Conservation (phyloP, 2,329 filamentous ascomycete species). For the Aureobasidium sp. region DNA sequence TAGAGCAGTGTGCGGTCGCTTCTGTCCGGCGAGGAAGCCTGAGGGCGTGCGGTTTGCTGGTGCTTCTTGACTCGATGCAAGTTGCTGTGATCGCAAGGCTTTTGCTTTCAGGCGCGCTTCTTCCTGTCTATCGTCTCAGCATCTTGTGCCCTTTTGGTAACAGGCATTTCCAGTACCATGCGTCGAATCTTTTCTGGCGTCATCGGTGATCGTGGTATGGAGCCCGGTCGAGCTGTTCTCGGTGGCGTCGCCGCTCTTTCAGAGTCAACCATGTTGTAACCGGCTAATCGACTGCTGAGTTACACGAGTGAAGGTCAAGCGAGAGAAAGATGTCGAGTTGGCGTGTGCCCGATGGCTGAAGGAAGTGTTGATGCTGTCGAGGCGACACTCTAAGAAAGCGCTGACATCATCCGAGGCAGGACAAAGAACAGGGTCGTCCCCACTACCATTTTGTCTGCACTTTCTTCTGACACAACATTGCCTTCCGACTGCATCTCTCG, state of each 20-base stretch:
- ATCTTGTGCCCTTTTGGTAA: not conserved
- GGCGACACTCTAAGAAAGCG: not conserved
- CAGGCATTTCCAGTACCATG: slow-evolving; percentile 34
- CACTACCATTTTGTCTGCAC: not conserved
- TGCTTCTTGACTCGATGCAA: slow-evolving; percentile 49
- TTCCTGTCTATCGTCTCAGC: slow-evolving; percentile 51
- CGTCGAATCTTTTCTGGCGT: slow-evolving; percentile 53
- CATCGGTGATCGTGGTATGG: slow-evolving; percentile 38
- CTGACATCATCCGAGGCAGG: not conserved
- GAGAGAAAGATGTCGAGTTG: not conserved
- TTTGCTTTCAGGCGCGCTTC: slow-evolving; percentile 82
- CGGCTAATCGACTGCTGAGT: not conserved
- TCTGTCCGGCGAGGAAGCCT: slow-evolving; percentile 51
- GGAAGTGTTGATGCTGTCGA: not conserved
- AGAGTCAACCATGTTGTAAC: slow-evolving; percentile 24
- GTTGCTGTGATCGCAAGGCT: slow-evolving; percentile 65
- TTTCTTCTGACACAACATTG: no score
- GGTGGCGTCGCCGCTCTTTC: slow-evolving; percentile 42
- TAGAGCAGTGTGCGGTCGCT: slow-evolving; percentile 61
- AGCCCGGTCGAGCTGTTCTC: slow-evolving; percentile 30
- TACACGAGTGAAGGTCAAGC: not conserved
- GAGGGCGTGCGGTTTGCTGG: slow-evolving; percentile 24
- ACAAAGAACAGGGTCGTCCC: not conserved
- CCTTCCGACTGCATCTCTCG: no score
- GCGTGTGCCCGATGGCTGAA: not conserved